Conservation (phyloP, 2,329 filamentous ascomycete species). For the Pseudonectria foliicola region DNA sequence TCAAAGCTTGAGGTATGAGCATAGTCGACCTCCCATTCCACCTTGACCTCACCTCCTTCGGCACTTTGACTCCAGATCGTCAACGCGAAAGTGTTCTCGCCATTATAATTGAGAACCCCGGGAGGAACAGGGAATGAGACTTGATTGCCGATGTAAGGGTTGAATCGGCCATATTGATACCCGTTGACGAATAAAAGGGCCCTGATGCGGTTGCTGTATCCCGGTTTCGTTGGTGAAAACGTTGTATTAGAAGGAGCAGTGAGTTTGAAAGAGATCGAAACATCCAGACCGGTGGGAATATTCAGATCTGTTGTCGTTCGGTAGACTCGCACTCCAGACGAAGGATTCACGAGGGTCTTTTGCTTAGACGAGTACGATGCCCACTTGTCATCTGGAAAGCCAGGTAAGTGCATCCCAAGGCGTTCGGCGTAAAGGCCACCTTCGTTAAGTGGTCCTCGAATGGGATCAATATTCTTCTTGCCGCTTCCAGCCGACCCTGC, state of each 20-base stretch:
- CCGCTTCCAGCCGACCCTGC: conserved; percentile 48
- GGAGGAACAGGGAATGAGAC: conserved; percentile 52
- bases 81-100: conserved; percentile 50
- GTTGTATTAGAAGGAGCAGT: conserved; percentile 35
- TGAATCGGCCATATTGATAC: conserved; percentile 56
- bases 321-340: conserved; percentile 49
- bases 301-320: conserved; percentile 43
- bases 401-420: conserved; percentile 51
- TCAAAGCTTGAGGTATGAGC: conserved; percentile 46
- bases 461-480: conserved; percentile 44
- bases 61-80: conserved; percentile 54
- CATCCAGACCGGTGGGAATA: conserved; percentile 45
- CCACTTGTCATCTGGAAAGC: conserved; percentile 44
- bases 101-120: conserved; percentile 50
- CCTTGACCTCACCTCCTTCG: conserved; percentile 40
- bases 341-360: conserved; percentile 34
- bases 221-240: conserved; percentile 24
- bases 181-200: conserved; percentile 57
- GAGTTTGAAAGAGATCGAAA: conserved; percentile 49
- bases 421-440: conserved; percentile 52
- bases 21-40: conserved; percentile 48
- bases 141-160: conserved; percentile 55
- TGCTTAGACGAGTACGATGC: conserved; percentile 16
- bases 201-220: conserved; percentile 33
- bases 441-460: conserved; percentile 50